Percentiles rank a stretch among this genome's conserved stretches.
phyloP scores from a whole-genome alignment of 768 basidiomycete species.

The Termitomyces sp. region DNA sequence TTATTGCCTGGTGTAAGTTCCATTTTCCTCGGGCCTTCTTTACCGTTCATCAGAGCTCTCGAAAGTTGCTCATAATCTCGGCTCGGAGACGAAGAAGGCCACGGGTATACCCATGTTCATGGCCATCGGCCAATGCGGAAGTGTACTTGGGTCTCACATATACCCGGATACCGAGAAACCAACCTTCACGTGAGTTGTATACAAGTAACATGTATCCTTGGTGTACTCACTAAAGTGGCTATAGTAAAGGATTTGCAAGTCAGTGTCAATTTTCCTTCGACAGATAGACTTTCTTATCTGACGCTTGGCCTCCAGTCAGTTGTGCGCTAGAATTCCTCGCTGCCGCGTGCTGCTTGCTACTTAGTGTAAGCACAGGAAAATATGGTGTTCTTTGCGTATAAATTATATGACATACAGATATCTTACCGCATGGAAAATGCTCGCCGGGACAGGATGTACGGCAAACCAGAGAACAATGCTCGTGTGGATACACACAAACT shows the following conservation, averaged over 20 bases:
- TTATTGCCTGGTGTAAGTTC: conserved; percentile 71
- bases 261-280: conserved; percentile 12
- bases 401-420: conserved; percentile 28
- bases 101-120: conserved; percentile 75
- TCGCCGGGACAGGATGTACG: conserved; percentile 41
- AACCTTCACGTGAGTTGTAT: conserved; percentile 47
- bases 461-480: conserved; percentile 38
- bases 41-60: conserved; percentile 1
- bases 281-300: background rate
- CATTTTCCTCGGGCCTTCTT: background rate
- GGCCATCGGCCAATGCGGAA: conserved; percentile 76
- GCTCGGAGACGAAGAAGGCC: conserved; percentile 73
- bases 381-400: background rate
- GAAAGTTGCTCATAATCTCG: conserved; percentile 61
- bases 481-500: conserved; percentile 60
- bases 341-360: conserved; percentile 43
- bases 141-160: conserved; percentile 69
- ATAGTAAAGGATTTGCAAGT: conserved; percentile 57
- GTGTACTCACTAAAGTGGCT: background rate
- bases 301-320: conserved; percentile 27
- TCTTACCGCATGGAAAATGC: conserved; percentile 62
- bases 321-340: conserved; percentile 51
- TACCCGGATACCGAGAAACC: conserved; percentile 63
- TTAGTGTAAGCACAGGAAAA: conserved; percentile 33
- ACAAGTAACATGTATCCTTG: background rate